A percentile compares a stretch with the other conserved stretches of the same genome.
These are phyloP conservation scores for Fusarium irregulare DNA, from an alignment of 2,329 filamentous ascomycete genomes.

Conservation along the genomic window DNA sequence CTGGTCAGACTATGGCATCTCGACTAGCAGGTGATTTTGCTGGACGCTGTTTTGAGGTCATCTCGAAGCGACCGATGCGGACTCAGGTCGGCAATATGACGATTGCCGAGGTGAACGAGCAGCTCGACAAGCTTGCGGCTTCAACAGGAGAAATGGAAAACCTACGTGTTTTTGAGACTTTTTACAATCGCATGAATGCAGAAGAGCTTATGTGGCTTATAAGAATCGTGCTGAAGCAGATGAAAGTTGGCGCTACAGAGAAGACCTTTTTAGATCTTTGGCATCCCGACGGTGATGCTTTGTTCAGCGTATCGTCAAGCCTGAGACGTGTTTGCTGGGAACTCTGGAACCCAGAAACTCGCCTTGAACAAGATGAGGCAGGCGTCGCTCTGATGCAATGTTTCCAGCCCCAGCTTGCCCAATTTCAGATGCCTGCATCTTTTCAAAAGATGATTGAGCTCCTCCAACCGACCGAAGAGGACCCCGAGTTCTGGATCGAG, in stretches of 20 bases:
- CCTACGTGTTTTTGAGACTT: conserved; percentile 80
- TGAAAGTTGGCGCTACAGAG: conserved; percentile 82
- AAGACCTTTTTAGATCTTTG: conserved; percentile 87
- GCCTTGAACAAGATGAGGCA: conserved; percentile 79
- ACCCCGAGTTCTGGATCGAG: conserved; percentile 92
- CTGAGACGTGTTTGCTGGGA: conserved; percentile 95
- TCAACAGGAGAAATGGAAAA: conserved; percentile 87
- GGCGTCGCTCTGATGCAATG: conserved; percentile 89
- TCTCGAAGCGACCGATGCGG: conserved; percentile 84
- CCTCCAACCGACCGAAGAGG: conserved; percentile 72
- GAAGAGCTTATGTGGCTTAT: conserved; percentile 96
- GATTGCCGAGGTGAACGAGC: conserved; percentile 88
- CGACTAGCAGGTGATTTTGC: conserved; percentile 90
- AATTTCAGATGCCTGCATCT: conserved; percentile 83
- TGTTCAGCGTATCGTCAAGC: conserved; percentile 93
- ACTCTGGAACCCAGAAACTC: conserved; percentile 76
- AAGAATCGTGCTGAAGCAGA: conserved; percentile 86
- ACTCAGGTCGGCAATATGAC: conserved; percentile 80
- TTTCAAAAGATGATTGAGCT: conserved; percentile 83
- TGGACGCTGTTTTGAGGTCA: conserved; percentile 85
- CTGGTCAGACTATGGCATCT: conserved; percentile 72
- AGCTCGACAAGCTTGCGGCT: conserved; percentile 81
- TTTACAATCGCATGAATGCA: conserved; percentile 92
- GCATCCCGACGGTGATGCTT: conserved; percentile 80
- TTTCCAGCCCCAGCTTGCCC: conserved; percentile 94